phyloP scores from a whole-genome alignment of 2,329 filamentous ascomycete genomes.

The Aspergillus chevalieri region DNA sequence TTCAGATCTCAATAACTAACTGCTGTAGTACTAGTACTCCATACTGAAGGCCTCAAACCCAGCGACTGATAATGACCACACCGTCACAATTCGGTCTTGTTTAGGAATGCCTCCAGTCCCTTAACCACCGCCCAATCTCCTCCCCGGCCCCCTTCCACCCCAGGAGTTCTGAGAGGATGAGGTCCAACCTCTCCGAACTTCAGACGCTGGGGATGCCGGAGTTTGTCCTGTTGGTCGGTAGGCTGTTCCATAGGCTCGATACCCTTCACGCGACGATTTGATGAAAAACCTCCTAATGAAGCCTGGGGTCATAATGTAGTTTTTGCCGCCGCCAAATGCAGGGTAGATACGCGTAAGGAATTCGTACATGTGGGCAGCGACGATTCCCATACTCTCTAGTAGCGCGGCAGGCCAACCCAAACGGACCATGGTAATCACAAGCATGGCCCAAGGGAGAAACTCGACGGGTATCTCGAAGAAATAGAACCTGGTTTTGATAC shows the following conservation, averaged over 20 bases:
- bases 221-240: constrained; percentile 36
- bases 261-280: constrained; percentile 38
- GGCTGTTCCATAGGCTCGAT: constrained; percentile 59
- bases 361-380: constrained; percentile 84
- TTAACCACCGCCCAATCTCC: constrained; percentile 35
- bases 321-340: constrained; percentile 75
- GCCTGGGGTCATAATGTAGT: constrained; percentile 66
- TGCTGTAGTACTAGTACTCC: too few relatives aligned
- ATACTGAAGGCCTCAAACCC: too few relatives aligned
- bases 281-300: constrained; percentile 65
- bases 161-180: constrained; percentile 30
- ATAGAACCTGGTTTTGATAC: constrained; percentile 69
- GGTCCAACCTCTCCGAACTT: constrained; percentile 27
- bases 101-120: background rate
- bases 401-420: constrained; percentile 53
- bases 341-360: constrained; percentile 86
- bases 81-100: too few relatives aligned
- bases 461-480: constrained; percentile 79
- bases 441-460: constrained; percentile 72
- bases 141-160: constrained; percentile 35
- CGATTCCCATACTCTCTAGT: constrained; percentile 66
- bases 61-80: too few relatives aligned
- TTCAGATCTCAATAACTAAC: too few relatives aligned
- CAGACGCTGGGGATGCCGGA: constrained; percentile 10
- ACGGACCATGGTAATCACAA: constrained; percentile 67